Evolutionary conservation across 768 basidiomycete species (phyloP).

Genomic region (Albatrellus ellisii): DNA sequence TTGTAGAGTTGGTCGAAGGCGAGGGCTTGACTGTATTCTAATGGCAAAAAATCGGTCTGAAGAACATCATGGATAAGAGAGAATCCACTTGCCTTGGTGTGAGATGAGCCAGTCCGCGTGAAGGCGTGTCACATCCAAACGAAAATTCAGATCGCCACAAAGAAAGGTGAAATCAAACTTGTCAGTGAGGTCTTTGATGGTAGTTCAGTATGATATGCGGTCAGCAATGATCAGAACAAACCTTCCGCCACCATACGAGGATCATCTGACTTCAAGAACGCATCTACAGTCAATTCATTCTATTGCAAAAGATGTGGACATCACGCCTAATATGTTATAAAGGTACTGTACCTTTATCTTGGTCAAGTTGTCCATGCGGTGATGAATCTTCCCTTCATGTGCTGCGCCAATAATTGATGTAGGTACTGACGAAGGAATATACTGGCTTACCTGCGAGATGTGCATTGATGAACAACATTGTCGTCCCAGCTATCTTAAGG

Average conservation of each 20-base stretch:
- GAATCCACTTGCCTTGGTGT: slow-evolving; percentile 42
- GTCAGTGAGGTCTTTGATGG: slow-evolving; percentile 58
- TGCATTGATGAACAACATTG: slow-evolving; percentile 81
- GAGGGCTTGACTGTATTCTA: slow-evolving; percentile 77
- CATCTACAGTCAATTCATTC: slow-evolving; percentile 68
- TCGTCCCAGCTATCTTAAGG: slow-evolving; percentile 67
- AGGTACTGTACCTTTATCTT: slow-evolving; percentile 65
- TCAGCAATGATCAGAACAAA: slow-evolving; percentile 15
- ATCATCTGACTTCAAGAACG: slow-evolving; percentile 55
- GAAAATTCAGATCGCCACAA: slow-evolving; percentile 87
- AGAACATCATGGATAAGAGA: background rate
- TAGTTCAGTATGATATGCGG: slow-evolving; percentile 7
- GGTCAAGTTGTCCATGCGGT: slow-evolving; percentile 72
- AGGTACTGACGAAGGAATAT: background rate
- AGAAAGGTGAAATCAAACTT: slow-evolving; percentile 84
- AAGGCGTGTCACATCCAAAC: slow-evolving; percentile 75
- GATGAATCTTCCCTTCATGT: slow-evolving; percentile 60
- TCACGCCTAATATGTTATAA: background rate
- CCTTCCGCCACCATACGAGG: slow-evolving; percentile 62
- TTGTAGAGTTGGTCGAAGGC: slow-evolving; percentile 81
- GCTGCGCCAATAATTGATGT: slow-evolving; percentile 27
- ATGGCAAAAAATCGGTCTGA: background rate
- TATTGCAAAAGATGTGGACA: slow-evolving; percentile 17
- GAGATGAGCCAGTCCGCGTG: slow-evolving; percentile 94
- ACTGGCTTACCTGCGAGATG: slow-evolving; percentile 60